Conservation (phyloP, 2,329 filamentous ascomycete genomes). For the Cladophialophora psammophila region DNA sequence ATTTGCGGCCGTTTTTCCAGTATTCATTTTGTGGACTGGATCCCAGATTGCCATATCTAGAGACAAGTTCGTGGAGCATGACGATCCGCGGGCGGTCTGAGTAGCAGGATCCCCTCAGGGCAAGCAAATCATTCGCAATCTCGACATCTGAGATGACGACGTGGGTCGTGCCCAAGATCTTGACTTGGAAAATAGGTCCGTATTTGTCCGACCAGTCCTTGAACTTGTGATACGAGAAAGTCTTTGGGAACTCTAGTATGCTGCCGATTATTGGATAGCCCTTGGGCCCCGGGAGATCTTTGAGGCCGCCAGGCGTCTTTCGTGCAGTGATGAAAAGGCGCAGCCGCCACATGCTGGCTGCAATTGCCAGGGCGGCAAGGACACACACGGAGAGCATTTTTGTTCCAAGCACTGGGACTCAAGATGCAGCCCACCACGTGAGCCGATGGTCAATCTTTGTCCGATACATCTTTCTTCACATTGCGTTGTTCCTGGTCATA, state of each 20-base stretch:
- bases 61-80: background rate
- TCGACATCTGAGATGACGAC: constrained; percentile 49
- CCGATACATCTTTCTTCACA: too few species aligned
- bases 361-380: too few species aligned
- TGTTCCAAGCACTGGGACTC: too few species aligned
- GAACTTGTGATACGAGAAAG: constrained; percentile 54
- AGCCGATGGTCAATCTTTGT: too few species aligned
- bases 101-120: background rate
- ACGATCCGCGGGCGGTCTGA: background rate
- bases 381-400: too few species aligned
- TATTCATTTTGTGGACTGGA: background rate
- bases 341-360: too few species aligned
- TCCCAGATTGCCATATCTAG: background rate
- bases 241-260: constrained; percentile 45
- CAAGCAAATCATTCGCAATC: constrained; percentile 44
- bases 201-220: constrained; percentile 47
- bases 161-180: constrained; percentile 51
- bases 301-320: background rate
- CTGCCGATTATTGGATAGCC: constrained; percentile 46
- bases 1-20: background rate
- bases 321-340: too few species aligned
- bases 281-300: constrained; percentile 3
- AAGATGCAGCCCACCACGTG: too few species aligned
- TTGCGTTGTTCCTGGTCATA: too few species aligned
- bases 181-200: constrained; percentile 54